Base-by-base conservation (phyloP, 768 basidiomycete species). In the Omphalotus guepiniiformis region DNA sequence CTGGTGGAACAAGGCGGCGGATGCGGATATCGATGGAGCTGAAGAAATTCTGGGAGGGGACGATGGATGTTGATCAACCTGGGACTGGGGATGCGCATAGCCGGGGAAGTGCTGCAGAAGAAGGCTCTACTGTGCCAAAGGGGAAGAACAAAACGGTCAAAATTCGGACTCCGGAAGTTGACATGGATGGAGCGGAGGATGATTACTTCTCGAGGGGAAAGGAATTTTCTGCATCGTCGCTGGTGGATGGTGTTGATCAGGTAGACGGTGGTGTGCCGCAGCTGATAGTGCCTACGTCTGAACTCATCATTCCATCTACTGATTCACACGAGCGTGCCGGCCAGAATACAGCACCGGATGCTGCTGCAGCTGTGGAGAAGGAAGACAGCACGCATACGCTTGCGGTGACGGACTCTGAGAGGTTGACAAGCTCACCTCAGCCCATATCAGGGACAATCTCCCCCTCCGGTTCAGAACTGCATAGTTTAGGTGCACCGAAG, bases 31-130 rank as follows among this genome's bases (percentile, higher is more conserved):
- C 70, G 48, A 65, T 62, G 12, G 68, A 74, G 8, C 56, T 76
- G 25, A 70, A 72, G 44, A 76, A 75, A 44, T 79, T 79, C 45
- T 79, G 77, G 77, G 70, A 79, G 43, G 74, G 73, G 16, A 79
- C 75, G 8, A 69, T 68, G 53, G 76, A 79, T 50, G 68, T 78
- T 1, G 65, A 62, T 27, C 18, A 21, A 22, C 35, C 28, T 57
- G 67, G 15, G 51, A 58, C 22, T 26, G 11, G 3, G 62, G 7
- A 37, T n/a, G 30, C 42, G 11, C 35, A 44, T 15, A 15, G 26
- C 42, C n/a, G 25, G 21, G 41, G 19, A n/a, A n/a, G n/a, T n/a
- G n/a, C n/a, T n/a, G n/a, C n/a, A 5, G 41, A 42, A 18, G 15
- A n/a, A 18, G 16, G 7, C 16, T 13, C 35, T 4, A 15, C 19